These are phyloP conservation scores for Clonostachys solani DNA, from an alignment of 2,329 filamentous ascomycete genomes.

Conservation along the genomic window DNA sequence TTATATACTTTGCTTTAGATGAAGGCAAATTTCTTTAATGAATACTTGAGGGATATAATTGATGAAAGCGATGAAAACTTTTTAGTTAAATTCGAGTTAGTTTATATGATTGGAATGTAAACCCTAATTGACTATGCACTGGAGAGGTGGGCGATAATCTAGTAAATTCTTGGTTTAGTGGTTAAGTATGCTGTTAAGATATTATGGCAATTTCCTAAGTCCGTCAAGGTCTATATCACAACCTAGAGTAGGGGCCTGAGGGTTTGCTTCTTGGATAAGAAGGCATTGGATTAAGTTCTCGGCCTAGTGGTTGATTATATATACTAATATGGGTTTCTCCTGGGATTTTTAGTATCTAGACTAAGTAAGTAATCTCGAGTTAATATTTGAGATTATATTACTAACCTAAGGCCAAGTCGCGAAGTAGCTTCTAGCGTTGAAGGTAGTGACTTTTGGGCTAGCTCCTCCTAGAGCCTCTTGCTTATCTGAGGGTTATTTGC, in stretches of 20 bases:
- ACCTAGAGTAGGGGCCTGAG: constrained; percentile 41
- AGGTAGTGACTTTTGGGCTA: neutral
- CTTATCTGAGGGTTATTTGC: constrained; percentile 61
- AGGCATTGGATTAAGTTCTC: constrained; percentile 32
- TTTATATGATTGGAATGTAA: constrained; percentile 50
- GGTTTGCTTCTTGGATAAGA: constrained; percentile 48
- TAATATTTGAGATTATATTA: neutral
- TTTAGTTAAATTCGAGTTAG: constrained; percentile 48
- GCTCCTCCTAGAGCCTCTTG: constrained; percentile 16
- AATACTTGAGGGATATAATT: constrained; percentile 50
- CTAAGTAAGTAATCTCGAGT: neutral
- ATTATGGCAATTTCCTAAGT: constrained; percentile 11
- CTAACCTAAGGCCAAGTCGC: neutral
- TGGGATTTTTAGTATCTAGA: neutral
- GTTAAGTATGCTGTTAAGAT: constrained; percentile 27
- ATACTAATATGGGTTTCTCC: constrained; percentile 23
- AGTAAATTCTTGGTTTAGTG: constrained; percentile 34
- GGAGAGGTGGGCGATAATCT: constrained; percentile 40
- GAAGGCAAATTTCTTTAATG: constrained; percentile 14
- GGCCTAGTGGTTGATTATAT: constrained; percentile 15
- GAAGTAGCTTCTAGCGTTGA: neutral
- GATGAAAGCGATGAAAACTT: constrained; percentile 60
- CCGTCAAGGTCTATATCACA: constrained; percentile 41
- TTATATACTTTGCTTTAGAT: constrained; percentile 47
- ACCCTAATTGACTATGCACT: constrained; percentile 46